A percentile compares a stretch with the other conserved stretches of the same genome.
phyloP scores from a whole-genome alignment of 192 early-diverging fungal genomes.

The Tieghemiomyces parasiticus region DNA sequence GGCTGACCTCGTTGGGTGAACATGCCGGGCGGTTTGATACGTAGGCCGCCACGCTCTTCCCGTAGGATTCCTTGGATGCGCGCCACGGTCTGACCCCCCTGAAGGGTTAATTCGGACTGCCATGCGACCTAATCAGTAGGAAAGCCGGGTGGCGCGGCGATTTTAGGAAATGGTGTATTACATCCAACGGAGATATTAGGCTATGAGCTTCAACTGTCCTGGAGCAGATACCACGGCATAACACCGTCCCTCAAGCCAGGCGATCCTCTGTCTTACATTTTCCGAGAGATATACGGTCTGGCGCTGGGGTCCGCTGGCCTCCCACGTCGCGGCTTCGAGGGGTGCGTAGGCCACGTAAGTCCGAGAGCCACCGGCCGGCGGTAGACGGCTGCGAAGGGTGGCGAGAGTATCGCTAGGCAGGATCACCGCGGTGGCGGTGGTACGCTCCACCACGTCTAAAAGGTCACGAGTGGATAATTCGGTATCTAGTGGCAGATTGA shows the following conservation, averaged over 20 bases:
- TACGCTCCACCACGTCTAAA: neutral
- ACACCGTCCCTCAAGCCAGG: neutral
- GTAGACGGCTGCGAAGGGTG: neutral
- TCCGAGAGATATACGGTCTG: slow-evolving; percentile 1
- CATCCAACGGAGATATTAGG: neutral
- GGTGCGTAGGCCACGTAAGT: neutral
- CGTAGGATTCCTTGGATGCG: slow-evolving; percentile 4
- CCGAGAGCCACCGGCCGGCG: neutral
- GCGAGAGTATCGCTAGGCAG: neutral
- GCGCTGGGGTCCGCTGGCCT: neutral
- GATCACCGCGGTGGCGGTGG: neutral
- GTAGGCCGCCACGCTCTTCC: neutral
- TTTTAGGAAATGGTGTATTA: neutral
- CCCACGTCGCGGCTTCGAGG: neutral
- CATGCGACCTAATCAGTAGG: neutral
- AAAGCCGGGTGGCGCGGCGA: neutral
- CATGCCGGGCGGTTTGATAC: neutral
- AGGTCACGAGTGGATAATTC: neutral
- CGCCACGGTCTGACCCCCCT: neutral
- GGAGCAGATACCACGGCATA: neutral
- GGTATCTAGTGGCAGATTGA: neutral
- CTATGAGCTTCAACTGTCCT: neutral
- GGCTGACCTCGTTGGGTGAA: neutral
- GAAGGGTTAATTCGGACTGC: neutral
- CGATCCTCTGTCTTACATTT: neutral